Conservation (phyloP, 1,284 basidiomycete species). For the Austroboletus olivaceoglutinosus region DNA sequence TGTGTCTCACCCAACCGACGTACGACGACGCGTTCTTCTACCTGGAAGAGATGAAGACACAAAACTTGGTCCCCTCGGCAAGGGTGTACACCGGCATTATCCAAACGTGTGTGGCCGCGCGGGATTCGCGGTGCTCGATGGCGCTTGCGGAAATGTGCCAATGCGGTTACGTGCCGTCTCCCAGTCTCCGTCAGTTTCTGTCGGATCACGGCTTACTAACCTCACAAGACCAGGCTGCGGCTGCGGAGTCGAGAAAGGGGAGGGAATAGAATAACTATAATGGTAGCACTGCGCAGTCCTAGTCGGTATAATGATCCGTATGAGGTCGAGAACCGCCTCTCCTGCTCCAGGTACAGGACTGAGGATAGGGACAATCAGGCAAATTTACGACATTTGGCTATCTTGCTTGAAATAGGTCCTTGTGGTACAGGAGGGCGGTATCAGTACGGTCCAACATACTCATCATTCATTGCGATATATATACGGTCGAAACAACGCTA, state of each 20-base stretch:
- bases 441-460: constrained; percentile 26
- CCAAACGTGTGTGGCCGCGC: constrained; percentile 51
- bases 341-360: neutral
- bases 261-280: neutral
- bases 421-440: neutral
- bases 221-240: neutral
- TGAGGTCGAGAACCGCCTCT: neutral
- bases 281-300: neutral
- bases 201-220: constrained; percentile 10
- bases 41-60: constrained; percentile 81
- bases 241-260: neutral
- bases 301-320: neutral
- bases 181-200: constrained; percentile 36
- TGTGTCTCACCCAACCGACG: constrained; percentile 65
- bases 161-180: constrained; percentile 42
- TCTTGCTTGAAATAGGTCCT: constrained; percentile 4
- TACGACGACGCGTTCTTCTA: constrained; percentile 90
- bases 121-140: constrained; percentile 63
- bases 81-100: constrained; percentile 63
- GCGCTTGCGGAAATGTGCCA: constrained; percentile 71
- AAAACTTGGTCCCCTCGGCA: constrained; percentile 52
- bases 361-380: neutral
- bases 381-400: neutral
- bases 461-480: constrained; percentile 33
- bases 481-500: constrained; percentile 25